Base-by-base conservation (phyloP, 1,284 basidiomycete genomes). In the Vanrija sp. region DNA sequence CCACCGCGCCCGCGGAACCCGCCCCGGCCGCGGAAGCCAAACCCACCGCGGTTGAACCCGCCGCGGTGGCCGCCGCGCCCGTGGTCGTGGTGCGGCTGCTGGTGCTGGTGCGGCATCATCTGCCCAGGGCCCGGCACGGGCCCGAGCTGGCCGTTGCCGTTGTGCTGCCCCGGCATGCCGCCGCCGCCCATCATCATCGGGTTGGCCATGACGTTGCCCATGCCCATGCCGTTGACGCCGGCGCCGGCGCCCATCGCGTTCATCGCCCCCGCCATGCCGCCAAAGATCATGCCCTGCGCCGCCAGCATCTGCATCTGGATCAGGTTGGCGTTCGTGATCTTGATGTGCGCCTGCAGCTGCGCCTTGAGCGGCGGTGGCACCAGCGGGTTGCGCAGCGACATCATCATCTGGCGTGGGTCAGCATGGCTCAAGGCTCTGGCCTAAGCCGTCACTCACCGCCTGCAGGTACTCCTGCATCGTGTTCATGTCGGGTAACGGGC, bases 241-340 rank as follows among this genome's bases (percentile, higher is more conserved):
- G 47, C 54, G 41, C 24, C 22, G 12, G 15, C 15, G 31, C 7
- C 31, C 53, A 50, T 53, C 10, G 27, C 39, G 20, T 16, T 20
- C 48, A 45, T 51, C 14, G 42, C 37, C 31, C 27, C 25, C 41
- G 18, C 25, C 41, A 23, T 25, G 20, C 24, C 41, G 43, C 53
- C 53, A 10, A 48, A 49, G 12, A 60, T 47, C 48, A 56, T 51
- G n/a, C 54, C 60, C 53, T 56, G 64, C 8, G 63, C 60, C 2
- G 65, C 66, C 46, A 72, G 54, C 62, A 71, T 63, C 57, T 73
- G 71, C 65, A 71, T 68, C 51, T 71, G 67, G 44, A 69, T 48
- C 20, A 73, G 57, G 25, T 60, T 67, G n/a, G 67, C 57, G 49
- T 69, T 64, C 15, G 71, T 64, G 31, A 67, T 60, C 53, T 68